Evolutionary conservation across 1,284 basidiomycete species (phyloP), one percentile per base, ranked within the genome.

Genomic region (Melampsora americana): DNA sequence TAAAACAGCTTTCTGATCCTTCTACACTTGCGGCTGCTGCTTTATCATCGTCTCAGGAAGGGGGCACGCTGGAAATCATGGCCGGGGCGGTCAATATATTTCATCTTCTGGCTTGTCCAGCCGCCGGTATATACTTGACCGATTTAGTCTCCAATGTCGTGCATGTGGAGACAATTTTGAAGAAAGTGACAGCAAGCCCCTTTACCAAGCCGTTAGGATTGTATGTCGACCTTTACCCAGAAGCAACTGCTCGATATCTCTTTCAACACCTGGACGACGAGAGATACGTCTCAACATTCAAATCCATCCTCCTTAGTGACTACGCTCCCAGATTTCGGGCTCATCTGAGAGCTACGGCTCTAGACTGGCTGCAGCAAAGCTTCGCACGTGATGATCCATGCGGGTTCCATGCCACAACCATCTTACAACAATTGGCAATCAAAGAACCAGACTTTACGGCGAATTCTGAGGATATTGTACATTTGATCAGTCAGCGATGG

Each of bases 61-160:
- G 95, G 79, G 92, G 95, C 80, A 90, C 90, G 69, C 92, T 99
- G 79, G 90, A 90, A 69, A 93, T 97, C 80, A 89, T 99, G 79
- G 93, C 95, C 39, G 90, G 92, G 59, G 87, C 99, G 76, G 92
- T 95, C 75, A 96, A 98, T 80, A 93, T 99, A 78, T 99, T 99
- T 85, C 93, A 97, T 80, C 89, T 99, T 5, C 87, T 99, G 14
- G 94, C 95, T 0, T 79, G 79, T 61, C 89, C 93, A 12, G 90
- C 93, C 0, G 96, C 96, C 32, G 92, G 93, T 79, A 90, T 93
- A 75, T 99, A 95, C 85, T 86, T 99, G 61, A 90, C 92, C 80
- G 88, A 89, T 70, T 88, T 99, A 35, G 89, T 93, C 76, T 90
- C 90, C 77, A 87, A 89, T 9, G 90, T 99, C 68, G 93, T 97